Evolutionary conservation across 345 rosid species (phyloP), one percentile per base, ranked within the genome.

Genomic region (Iberis pinnata): DNA sequence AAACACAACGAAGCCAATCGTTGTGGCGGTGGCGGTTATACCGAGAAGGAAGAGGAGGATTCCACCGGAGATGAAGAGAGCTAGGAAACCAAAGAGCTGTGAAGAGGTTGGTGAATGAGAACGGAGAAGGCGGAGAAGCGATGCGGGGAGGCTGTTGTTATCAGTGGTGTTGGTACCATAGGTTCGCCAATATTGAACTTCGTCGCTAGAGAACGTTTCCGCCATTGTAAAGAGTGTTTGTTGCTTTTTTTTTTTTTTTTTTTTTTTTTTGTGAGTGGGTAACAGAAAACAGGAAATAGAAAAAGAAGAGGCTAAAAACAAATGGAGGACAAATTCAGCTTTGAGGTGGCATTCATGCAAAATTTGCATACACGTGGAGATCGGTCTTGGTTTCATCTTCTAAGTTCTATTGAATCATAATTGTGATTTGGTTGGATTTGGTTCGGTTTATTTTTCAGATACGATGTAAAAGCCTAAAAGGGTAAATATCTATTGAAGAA

Each of bases 31-130:
- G 1, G 83, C 71, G 48, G 86, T 76, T 43, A 78, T 17, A 8
- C 92, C 95, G 2, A 78, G 40, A 64, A 90, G 83, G 56, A 81
- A 60, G 57, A 88, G 76, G 53, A 90, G 80, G 53, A 81, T 63
- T 43, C 79, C 76, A n/a, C 68, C 69, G 27, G 95, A 67, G 53
- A 92, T 45, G 35, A 81, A 8, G 35, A 92, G 78, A 43, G 84
- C 66, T 25, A 84, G 66, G 69, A 74, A 36, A 3, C 86, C 94
- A 37, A 77, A 12, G 52, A 84, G 74, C 18, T 88, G 89, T 42
- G 79, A 9, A 8, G 95, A 76, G 73, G 79, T 75, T 16, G 92
- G 88, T 1, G 78, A 75, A 41, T 70, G 84, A 40, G 67, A 26
- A 65, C 64, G 86, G 70, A 78, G 65, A 25, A 45, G 74, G 2